Evolutionary conservation across 768 basidiomycete species (phyloP), one percentile per base, ranked within the genome.

Genomic region (Tricholoma bakamatsutake): DNA sequence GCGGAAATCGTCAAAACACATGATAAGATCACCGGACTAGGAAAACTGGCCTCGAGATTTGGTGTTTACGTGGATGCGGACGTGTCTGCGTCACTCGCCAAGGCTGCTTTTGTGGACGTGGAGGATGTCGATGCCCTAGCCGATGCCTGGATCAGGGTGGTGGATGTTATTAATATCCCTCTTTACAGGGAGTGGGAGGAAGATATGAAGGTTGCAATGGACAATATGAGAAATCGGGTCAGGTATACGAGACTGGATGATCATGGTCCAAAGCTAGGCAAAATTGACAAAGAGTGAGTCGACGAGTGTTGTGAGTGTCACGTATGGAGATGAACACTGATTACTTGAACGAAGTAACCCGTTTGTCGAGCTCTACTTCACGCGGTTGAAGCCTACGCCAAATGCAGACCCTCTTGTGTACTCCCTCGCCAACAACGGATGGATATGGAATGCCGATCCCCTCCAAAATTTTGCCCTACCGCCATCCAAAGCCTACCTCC

Each of bases 391-490:
- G 37, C 79, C 75, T 33, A 70, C 63, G 21, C 64, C 69, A 8
- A 57, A 72, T 34, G 68, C 74, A 12, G 78, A 81, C 52, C 79
- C 76, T n/a, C 65, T 75, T 30, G 74, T 80, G 12, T 89, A 93
- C 65, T 87, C 90, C 2, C 75, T 99, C 28, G 97, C 96, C 5
- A 98, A 98, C 71, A 99, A 99, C 66, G 97, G 97, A 2, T 99
- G 97, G 97, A 93, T 99, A 61, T 99, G 97, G 96, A 75, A 87
- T 60, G 95, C 96, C 2, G 87, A 99, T 66, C 96, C 97, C 0
- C 80, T 98, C 13, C 79, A 85, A 60, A 98, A 98, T 73, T 99
- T 99, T 72, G 97, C 96, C 7, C 80, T 90, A 12, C 81, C 83
- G 27, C 89, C 89, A 0, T 98, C 96, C 21, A 97, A 95, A 69